Conservation (phyloP, 2,329 filamentous ascomycete species). For the Leptographium wingfieldii region DNA sequence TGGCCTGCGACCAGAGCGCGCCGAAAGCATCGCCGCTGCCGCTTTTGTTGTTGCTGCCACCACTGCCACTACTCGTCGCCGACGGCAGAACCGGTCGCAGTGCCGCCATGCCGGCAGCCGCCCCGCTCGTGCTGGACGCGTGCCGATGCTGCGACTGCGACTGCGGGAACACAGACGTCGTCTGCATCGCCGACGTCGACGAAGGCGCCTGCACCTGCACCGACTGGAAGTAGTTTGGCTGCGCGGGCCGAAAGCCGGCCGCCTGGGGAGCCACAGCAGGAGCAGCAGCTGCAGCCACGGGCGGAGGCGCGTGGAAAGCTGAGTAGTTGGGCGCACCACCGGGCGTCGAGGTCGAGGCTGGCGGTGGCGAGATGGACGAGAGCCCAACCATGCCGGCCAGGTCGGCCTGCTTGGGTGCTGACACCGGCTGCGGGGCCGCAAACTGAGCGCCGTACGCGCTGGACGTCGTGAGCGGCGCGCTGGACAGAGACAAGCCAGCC, state of each 20-base stretch:
- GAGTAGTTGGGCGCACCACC: slow-evolving; percentile 51
- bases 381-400: slow-evolving; percentile 69
- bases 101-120: slow-evolving; percentile 16
- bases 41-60: slow-evolving; percentile 53
- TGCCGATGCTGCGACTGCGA: slow-evolving; percentile 1
- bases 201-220: slow-evolving; percentile 37
- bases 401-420: slow-evolving; percentile 68
- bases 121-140: slow-evolving; percentile 10
- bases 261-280: slow-evolving; percentile 28
- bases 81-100: slow-evolving; percentile 10
- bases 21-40: slow-evolving; percentile 77
- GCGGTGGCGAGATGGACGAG: slow-evolving; percentile 66
- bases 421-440: slow-evolving; percentile 71
- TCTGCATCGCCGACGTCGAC: slow-evolving; percentile 18
- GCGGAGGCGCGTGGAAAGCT: slow-evolving; percentile 40
- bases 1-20: slow-evolving; percentile 68
- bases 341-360: slow-evolving; percentile 39
- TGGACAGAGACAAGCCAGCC: slow-evolving; percentile 19
- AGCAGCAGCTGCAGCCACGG: slow-evolving; percentile 24
- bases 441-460: slow-evolving; percentile 53
- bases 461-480: slow-evolving; percentile 35
- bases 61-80: slow-evolving; percentile 7
- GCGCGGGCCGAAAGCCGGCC: slow-evolving; percentile 57
- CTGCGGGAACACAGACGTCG: slow-evolving; percentile 12
- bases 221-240: slow-evolving; percentile 92